Evolutionary conservation across 495 filamentous ascomycete genomes (phyloP), one percentile per base, ranked within the genome.

Genomic region (Neurospora terricola): DNA sequence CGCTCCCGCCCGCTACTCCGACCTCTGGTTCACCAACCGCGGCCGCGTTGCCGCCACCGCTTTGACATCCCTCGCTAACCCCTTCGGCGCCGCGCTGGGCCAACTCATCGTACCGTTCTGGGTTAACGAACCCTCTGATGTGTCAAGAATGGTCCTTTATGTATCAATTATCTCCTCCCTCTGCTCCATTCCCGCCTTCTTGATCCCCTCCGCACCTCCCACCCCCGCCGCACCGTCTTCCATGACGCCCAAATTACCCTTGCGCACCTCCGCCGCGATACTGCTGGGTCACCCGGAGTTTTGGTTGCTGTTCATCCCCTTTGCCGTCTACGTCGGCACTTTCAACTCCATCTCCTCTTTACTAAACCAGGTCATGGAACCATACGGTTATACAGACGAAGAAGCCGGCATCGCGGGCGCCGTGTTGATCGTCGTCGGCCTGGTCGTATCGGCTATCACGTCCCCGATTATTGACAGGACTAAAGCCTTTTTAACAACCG

Each of bases 271-370:
- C 6, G 80, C 89, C 72, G 71, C 80, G 69, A 78, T 89, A 71
- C 81, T 89, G 39, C 74, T 79, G 39, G 75, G 73, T 37, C 89
- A 85, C 27, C 78, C 84, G 36, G 89, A 92, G 77, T 94, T 97
- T 84, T 94, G 89, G 86, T 85, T 94, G 72, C 82, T 96, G 78
- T 80, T 92, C 43, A 73, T 93, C 73, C 89, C 93, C 70, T 99
- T 95, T 83, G 82, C 88, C 69, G 80, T 94, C 79, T 97, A 95
- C 83, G 92, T 98, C 74, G 93, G 90, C 59, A 91, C 94, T 84
- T 99, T 99, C 88, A 98, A 97, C 86, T 90, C 90, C 80, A 82
- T 94, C 77, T 96, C 94, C 69, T 92, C 93, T 16, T 89, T 98
- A 5, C 85, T 98, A 2, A 96, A 94, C 84, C 94, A 97, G 78